Evolutionary conservation across 257 asterid genomes (phyloP).

Genomic region (Capsicum pubescens): DNA sequence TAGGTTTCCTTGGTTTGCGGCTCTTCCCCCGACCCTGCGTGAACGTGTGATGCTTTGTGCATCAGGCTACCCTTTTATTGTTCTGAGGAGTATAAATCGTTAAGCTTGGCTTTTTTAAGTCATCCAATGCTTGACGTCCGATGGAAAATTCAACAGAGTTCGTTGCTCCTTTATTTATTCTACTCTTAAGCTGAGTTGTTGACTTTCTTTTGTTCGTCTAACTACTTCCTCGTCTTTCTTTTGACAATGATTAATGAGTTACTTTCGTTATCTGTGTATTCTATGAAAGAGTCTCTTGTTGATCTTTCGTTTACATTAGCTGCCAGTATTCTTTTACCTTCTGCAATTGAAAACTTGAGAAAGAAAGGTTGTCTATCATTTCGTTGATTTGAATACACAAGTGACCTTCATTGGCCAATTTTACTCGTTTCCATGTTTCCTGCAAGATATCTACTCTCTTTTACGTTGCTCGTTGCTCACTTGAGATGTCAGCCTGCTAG

Average conservation of each 20-base stretch:
- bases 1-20: neutral
- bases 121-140: neutral
- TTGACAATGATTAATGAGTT: slow-evolving; percentile 1
- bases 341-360: neutral
- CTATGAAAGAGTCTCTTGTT: neutral
- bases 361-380: neutral
- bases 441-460: neutral
- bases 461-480: neutral
- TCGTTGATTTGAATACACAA: neutral
- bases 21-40: neutral
- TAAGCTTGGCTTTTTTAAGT: slow-evolving; percentile 3
- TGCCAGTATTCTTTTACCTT: slow-evolving; percentile 15
- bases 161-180: neutral
- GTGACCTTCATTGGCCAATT: neutral
- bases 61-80: neutral
- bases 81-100: neutral
- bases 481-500: neutral
- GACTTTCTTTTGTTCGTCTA: neutral
- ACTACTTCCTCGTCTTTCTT: neutral
- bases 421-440: neutral
- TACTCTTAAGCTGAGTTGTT: slow-evolving; percentile 10
- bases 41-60: neutral
- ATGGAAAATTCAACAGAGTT: neutral
- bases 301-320: neutral
- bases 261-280: neutral